A percentile compares a stretch with the other conserved stretches of the same genome.
Conservation (phyloP, 148 eudicot genomes). For the Persicaria maculosa region DNA sequence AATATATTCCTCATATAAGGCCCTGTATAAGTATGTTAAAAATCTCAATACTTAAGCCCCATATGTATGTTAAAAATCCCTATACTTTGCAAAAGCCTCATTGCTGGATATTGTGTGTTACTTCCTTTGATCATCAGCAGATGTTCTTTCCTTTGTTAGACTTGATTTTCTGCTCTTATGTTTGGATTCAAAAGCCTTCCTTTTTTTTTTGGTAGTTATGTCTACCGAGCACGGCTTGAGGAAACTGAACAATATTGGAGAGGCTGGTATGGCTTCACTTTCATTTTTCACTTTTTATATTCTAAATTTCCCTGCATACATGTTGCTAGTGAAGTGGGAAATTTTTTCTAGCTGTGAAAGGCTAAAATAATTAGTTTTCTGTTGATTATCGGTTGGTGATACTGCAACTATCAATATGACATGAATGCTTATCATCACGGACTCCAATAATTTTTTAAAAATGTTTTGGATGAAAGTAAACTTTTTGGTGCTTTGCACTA, state of each 20-base stretch:
- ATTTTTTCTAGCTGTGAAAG: not conserved
- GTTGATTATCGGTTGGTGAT: not conserved
- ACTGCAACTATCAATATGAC: not conserved
- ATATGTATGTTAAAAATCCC: not conserved
- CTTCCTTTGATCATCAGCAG: not conserved
- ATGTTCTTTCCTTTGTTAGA: not conserved
- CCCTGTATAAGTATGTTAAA: not conserved
- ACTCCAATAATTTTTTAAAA: too few relatives aligned
- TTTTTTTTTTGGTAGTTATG: conserved; percentile 37
- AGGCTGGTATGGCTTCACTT: conserved; percentile 59
- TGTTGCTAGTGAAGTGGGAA: not conserved
- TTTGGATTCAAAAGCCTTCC: not conserved
- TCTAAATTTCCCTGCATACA: not conserved
- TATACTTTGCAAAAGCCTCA: not conserved
- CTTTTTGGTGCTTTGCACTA: not conserved
- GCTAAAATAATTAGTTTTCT: not conserved
- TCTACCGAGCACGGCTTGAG: conserved; percentile 66
- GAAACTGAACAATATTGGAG: conserved; percentile 89
- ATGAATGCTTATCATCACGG: not conserved
- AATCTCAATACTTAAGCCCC: not conserved
- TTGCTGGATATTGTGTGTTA: not conserved
- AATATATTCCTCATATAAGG: not conserved
- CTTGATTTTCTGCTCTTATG: not conserved
- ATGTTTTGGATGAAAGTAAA: too few relatives aligned
- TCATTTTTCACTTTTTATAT: not conserved